Conservation (phyloP, 805 yeast species). For the Candida khao-thaluensis region DNA sequence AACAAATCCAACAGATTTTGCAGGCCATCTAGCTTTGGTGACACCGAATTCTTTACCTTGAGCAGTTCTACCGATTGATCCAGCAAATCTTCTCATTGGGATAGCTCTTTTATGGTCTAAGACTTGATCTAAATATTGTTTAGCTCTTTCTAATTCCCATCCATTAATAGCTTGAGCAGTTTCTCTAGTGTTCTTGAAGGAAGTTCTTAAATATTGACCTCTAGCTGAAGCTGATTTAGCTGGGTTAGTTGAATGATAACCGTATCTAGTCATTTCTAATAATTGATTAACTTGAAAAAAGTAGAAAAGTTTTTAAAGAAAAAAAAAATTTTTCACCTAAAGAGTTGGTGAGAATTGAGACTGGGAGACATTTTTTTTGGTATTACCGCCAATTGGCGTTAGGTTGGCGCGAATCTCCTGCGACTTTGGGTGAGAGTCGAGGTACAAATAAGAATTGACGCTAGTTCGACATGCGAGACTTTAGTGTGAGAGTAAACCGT, state of each 20-base stretch:
- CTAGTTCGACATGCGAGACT: too few species aligned
- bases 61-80: conserved; percentile 97
- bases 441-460: too few species aligned
- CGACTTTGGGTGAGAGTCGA: too few species aligned
- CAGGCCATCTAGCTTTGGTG: conserved; percentile 99
- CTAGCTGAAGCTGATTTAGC: conserved; percentile 99
- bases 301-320: conserved; percentile 5
- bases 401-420: too few species aligned
- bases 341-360: not conserved
- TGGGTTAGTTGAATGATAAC: conserved; percentile 98
- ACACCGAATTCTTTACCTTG: conserved; percentile 99
- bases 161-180: conserved; percentile 98
- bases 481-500: too few species aligned
- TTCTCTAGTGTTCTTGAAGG: conserved; percentile 99
- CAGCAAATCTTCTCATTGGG: conserved; percentile 98
- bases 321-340: conserved; percentile 5
- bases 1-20: conserved; percentile 93
- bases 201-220: conserved; percentile 98
- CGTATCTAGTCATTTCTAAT: conserved; percentile 93
- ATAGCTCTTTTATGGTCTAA: conserved; percentile 98
- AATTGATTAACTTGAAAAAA: conserved; percentile 5
- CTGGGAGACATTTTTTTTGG: conserved; percentile 2
- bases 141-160: conserved; percentile 96
- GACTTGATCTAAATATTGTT: conserved; percentile 92
- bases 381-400: too few species aligned